phyloP scores from a whole-genome alignment of 2,329 filamentous ascomycete genomes.

The Aspergillus hiratsukae region DNA sequence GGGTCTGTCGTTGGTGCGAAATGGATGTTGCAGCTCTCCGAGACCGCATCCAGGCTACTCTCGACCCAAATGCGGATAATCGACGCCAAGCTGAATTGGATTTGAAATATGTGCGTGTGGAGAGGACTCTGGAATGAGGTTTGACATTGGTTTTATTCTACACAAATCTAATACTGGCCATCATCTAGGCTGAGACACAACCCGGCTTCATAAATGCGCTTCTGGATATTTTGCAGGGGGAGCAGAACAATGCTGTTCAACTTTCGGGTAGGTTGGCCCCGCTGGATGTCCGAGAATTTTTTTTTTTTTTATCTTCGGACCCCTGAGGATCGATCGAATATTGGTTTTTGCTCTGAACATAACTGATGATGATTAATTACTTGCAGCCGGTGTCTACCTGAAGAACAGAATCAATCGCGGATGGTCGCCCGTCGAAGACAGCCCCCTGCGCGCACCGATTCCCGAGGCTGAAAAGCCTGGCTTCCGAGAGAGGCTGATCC shows the following conservation, averaged over 20 bases:
- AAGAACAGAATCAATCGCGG: slow-evolving; percentile 95
- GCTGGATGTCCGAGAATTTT: slow-evolving; percentile 1
- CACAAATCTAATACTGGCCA: slow-evolving; percentile 1
- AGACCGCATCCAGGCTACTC: slow-evolving; percentile 60
- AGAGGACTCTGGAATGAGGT: slow-evolving; percentile 7
- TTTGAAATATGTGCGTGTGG: slow-evolving; percentile 56
- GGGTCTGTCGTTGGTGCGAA: slow-evolving; percentile 33
- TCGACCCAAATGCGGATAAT: slow-evolving; percentile 59
- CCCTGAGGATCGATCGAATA: slow-evolving; percentile 15
- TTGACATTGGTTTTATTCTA: slow-evolving; percentile 7
- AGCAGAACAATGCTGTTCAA: slow-evolving; percentile 79
- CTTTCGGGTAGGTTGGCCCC: slow-evolving; percentile 69
- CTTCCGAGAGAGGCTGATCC: slow-evolving; percentile 82
- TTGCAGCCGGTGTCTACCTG: slow-evolving; percentile 85
- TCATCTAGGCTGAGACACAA: slow-evolving; percentile 75
- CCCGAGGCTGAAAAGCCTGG: slow-evolving; percentile 83
- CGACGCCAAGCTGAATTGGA: slow-evolving; percentile 61
- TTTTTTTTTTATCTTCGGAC: slow-evolving; percentile 11
- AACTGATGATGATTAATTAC: slow-evolving; percentile 6
- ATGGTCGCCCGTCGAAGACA: slow-evolving; percentile 76
- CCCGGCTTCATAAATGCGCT: slow-evolving; percentile 86
- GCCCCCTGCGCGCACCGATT: slow-evolving; percentile 67
- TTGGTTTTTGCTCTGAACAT: slow-evolving; percentile 9
- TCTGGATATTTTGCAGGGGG: slow-evolving; percentile 81
- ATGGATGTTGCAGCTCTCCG: slow-evolving; percentile 61